These are phyloP conservation scores for Panaeolus cyanescens DNA, from an alignment of 768 basidiomycete species.

Conservation along the genomic window DNA sequence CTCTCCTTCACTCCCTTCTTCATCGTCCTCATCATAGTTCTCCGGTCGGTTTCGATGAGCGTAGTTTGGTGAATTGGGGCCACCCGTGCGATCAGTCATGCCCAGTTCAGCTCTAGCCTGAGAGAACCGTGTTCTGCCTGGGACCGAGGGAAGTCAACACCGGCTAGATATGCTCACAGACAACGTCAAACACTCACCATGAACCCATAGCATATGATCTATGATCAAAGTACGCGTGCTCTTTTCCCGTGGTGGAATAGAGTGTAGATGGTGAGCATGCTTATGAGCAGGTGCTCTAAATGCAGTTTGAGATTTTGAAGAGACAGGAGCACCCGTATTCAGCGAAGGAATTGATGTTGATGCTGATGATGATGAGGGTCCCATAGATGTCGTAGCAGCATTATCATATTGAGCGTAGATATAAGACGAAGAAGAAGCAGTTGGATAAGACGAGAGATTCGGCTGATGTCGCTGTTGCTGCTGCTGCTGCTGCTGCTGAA, in stretches of 20 bases:
- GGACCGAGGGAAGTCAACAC: not conserved
- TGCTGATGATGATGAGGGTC: constrained; percentile 5
- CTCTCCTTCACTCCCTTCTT: constrained; percentile 67
- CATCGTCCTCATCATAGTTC: constrained; percentile 76
- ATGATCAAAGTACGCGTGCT: constrained; percentile 87
- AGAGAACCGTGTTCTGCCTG: constrained; percentile 73
- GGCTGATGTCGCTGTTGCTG: constrained; percentile 8
- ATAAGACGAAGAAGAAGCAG: constrained; percentile 10
- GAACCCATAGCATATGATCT: constrained; percentile 87
- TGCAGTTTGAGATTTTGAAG: constrained; percentile 21
- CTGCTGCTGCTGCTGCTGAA: constrained; percentile 10
- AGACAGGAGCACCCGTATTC: constrained; percentile 9
- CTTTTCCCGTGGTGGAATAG: constrained; percentile 86
- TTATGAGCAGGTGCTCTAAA: constrained; percentile 82
- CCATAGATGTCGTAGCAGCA: constrained; percentile 11
- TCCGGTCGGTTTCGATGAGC: constrained; percentile 70
- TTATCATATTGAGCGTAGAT: constrained; percentile 7
- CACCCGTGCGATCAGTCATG: constrained; percentile 82
- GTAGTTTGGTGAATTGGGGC: constrained; percentile 60
- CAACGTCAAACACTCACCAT: constrained; percentile 37
- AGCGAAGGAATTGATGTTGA: not conserved
- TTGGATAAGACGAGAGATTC: constrained; percentile 8
- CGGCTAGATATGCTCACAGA: not conserved
- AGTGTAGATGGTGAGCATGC: constrained; percentile 86
- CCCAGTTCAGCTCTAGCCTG: constrained; percentile 86